Evolutionary conservation across 768 basidiomycete species (phyloP).

Genomic region (Suillus occidentalis): DNA sequence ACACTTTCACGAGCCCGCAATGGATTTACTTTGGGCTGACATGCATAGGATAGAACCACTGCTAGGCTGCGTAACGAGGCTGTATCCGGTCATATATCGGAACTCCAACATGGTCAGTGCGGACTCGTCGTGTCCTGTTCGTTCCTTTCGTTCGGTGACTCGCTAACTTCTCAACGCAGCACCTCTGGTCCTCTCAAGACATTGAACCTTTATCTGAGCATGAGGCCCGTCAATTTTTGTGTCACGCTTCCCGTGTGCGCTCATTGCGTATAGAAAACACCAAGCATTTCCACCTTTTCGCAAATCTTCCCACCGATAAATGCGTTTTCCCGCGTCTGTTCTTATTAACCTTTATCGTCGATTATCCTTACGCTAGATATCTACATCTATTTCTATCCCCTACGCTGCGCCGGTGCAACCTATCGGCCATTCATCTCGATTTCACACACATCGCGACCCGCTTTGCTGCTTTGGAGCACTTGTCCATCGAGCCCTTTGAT

Average conservation of each 20-base stretch:
- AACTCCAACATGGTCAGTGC: background rate
- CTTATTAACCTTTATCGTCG: background rate
- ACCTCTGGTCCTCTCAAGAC: background rate
- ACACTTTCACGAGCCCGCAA: background rate
- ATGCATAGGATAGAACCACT: background rate
- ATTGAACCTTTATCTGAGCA: background rate
- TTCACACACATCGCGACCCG: background rate
- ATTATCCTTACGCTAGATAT: background rate
- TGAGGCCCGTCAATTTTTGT: background rate
- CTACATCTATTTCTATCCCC: background rate
- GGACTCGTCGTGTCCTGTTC: background rate
- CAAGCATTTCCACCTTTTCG: background rate
- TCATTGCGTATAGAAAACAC: background rate
- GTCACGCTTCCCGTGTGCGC: background rate
- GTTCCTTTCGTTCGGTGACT: background rate
- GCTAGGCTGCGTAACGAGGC: background rate
- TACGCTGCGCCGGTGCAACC: background rate
- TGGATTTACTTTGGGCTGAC: conserved; percentile 2
- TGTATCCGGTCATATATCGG: background rate
- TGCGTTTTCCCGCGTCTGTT: background rate
- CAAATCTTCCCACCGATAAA: background rate
- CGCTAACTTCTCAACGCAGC: background rate
- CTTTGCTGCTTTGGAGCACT: background rate
- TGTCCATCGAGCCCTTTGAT: background rate
- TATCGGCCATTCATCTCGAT: background rate